These are phyloP conservation scores for Laguncularia racemosa DNA, from an alignment of 345 rosid genomes.

Conservation along the genomic window DNA sequence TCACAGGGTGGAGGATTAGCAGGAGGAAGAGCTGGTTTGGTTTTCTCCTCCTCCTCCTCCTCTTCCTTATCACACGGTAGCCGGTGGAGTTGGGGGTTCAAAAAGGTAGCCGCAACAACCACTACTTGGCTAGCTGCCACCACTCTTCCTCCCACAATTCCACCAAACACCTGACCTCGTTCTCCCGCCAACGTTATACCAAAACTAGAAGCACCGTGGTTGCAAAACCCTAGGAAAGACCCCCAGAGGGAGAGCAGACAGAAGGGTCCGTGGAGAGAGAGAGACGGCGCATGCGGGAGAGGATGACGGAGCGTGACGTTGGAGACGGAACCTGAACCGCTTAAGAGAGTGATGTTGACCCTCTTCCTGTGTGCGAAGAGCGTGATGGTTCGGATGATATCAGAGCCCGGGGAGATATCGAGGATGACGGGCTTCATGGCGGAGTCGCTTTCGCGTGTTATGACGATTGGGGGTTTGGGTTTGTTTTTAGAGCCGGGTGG, in stretches of 20 bases:
- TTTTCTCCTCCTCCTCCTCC: conserved; percentile 6
- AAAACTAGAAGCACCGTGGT: conserved; percentile 15
- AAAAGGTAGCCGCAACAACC: conserved; percentile 32
- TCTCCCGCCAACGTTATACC: conserved; percentile 37
- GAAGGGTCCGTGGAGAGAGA: conserved; percentile 37
- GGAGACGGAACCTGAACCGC: conserved; percentile 38
- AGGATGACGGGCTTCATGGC: conserved; percentile 37
- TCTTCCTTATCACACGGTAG: conserved; percentile 16
- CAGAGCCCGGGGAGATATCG: conserved; percentile 45
- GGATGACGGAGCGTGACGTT: conserved; percentile 36
- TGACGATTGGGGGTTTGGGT: conserved; percentile 39
- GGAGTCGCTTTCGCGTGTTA: conserved; percentile 23
- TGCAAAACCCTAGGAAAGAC: conserved; percentile 20
- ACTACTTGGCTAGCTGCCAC: conserved; percentile 30
- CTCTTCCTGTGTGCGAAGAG: conserved; percentile 24
- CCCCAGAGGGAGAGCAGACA: conserved; percentile 35
- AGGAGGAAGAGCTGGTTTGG: too few species aligned
- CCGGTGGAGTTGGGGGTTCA: conserved; percentile 20
- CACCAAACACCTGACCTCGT: conserved; percentile 49
- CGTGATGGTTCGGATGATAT: conserved; percentile 29
- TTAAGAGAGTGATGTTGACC: conserved; percentile 24
- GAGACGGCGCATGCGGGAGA: conserved; percentile 18
- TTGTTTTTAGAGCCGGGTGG: conserved; percentile 59
- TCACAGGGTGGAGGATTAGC: too few species aligned
- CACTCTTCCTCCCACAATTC: conserved; percentile 38